These are phyloP conservation scores for Abelmoschus esculentus DNA, from an alignment of 345 rosid genomes.

Conservation along the genomic window DNA sequence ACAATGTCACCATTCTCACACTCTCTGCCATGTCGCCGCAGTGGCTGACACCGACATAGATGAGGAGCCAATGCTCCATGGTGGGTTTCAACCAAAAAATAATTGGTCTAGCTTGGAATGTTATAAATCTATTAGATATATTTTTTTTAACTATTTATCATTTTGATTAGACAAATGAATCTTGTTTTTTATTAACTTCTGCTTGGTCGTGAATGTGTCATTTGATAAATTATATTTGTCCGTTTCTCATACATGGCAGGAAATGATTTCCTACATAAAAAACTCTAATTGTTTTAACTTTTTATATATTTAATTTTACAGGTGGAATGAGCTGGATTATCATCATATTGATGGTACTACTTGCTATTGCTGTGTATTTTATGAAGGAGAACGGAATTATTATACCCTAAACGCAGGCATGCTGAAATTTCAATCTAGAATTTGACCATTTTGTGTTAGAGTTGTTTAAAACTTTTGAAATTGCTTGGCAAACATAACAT, in stretches of 20 bases:
- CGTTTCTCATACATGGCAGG: neutral
- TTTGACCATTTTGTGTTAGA: neutral
- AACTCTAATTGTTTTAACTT: neutral
- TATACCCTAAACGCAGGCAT: too few relatives aligned
- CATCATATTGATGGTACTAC: slow-evolving; percentile 25
- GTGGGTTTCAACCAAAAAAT: neutral
- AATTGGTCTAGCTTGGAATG: neutral
- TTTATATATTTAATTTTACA: slow-evolving; percentile 16
- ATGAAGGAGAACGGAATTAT: slow-evolving; percentile 26
- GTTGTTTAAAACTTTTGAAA: neutral
- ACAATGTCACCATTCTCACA: too few relatives aligned
- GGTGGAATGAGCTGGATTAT: slow-evolving; percentile 36
- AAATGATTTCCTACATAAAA: neutral
- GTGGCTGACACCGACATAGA: neutral
- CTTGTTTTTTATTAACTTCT: too few relatives aligned
- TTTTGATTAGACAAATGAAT: too few relatives aligned
- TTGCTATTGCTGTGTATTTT: slow-evolving; percentile 33
- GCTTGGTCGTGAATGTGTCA: too few relatives aligned
- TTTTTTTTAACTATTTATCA: too few relatives aligned
- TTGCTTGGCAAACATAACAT: neutral
- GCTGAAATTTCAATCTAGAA: neutral
- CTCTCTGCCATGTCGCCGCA: neutral
- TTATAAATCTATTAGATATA: neutral
- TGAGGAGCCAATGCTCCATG: neutral
- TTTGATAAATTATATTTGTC: neutral